Conservation (phyloP, 805 yeast genomes). For the Metschnikowia koreensis region DNA sequence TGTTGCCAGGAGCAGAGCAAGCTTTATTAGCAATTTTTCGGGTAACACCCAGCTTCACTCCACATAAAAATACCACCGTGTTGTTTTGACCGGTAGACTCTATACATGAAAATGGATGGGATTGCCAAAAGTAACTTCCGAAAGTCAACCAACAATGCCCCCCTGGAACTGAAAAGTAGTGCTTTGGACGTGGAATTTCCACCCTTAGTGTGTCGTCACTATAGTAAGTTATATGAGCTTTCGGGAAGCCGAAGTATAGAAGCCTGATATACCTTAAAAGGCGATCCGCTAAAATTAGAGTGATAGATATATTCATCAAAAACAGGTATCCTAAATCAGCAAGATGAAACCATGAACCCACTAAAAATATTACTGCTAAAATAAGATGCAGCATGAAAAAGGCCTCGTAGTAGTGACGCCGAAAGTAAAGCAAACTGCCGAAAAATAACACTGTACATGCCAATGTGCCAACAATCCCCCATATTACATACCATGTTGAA, state of each 20-base stretch:
- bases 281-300: constrained; percentile 42
- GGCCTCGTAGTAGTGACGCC: constrained; percentile 57
- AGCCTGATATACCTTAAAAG: constrained; percentile 32
- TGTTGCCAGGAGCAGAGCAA: constrained; percentile 26
- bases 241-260: constrained; percentile 32
- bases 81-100: constrained; percentile 38
- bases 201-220: constrained; percentile 48
- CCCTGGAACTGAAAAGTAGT: constrained; percentile 53
- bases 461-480: constrained; percentile 33
- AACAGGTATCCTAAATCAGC: constrained; percentile 41
- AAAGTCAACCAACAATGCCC: constrained; percentile 57
- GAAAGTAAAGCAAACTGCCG: constrained; percentile 49
- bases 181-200: constrained; percentile 45
- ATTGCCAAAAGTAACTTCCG: constrained; percentile 54
- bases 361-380: constrained; percentile 44
- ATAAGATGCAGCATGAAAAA: constrained; percentile 43
- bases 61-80: constrained; percentile 37
- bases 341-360: constrained; percentile 56
- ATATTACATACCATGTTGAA: constrained; percentile 21
- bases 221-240: constrained; percentile 32
- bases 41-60: constrained; percentile 56
- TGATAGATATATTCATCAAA: constrained; percentile 35
- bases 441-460: constrained; percentile 35
- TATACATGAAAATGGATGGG: constrained; percentile 67
- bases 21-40: constrained; percentile 41